phyloP scores from a whole-genome alignment of 805 yeast genomes.

The Limtongozyma cylindracea region DNA sequence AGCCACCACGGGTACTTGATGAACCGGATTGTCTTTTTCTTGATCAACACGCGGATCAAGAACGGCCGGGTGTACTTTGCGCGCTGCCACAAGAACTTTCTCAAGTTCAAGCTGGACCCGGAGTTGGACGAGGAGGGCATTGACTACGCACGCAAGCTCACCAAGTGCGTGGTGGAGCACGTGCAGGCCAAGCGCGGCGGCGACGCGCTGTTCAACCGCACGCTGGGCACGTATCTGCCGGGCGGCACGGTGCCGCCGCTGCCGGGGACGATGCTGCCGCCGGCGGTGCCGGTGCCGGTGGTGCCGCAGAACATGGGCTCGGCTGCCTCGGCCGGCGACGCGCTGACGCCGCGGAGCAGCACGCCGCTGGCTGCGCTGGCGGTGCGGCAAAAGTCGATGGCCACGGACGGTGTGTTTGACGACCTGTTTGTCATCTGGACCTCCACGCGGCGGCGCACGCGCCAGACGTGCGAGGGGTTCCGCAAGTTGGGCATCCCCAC shows the following conservation, averaged over 20 bases:
- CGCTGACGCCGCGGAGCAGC: too few relatives aligned
- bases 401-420: constrained; percentile 30
- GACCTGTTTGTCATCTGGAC: constrained; percentile 80
- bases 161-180: constrained; percentile 22
- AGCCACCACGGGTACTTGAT: constrained; percentile 73
- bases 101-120: constrained; percentile 52
- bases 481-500: constrained; percentile 34
- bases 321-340: too few relatives aligned
- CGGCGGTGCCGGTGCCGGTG: constrained; percentile 11
- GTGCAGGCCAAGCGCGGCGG: constrained; percentile 2
- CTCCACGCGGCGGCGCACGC: constrained; percentile 67
- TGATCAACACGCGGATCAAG: constrained; percentile 77
- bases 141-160: constrained; percentile 37
- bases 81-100: constrained; percentile 34
- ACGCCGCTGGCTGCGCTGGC: constrained; percentile 5
- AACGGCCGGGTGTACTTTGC: constrained; percentile 87
- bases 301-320: too few relatives aligned
- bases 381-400: too few relatives aligned
- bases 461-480: constrained; percentile 54
- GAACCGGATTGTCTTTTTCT: constrained; percentile 73
- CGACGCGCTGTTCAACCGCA: constrained; percentile 7
- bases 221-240: too few relatives aligned
- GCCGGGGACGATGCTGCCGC: too few relatives aligned
- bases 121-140: constrained; percentile 55
- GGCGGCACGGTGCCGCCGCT: too few relatives aligned